Conservation (phyloP, 2,329 filamentous ascomycete genomes). For the Atkinsonella hypoxylon region DNA sequence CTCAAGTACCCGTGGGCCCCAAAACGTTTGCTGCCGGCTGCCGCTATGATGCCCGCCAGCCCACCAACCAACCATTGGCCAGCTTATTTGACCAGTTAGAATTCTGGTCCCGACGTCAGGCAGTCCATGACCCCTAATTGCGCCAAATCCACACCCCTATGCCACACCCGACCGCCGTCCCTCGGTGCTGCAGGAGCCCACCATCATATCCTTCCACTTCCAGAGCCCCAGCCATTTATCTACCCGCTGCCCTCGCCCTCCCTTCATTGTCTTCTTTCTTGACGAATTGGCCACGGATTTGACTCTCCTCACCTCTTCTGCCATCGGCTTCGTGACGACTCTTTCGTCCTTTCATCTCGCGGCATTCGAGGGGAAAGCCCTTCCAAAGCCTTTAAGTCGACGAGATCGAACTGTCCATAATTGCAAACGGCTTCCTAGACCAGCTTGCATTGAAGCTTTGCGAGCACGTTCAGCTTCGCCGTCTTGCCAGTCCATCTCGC, state of each 20-base stretch:
- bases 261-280: not conserved
- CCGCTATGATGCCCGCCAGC: not conserved
- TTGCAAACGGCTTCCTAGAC: no score
- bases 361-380: no score
- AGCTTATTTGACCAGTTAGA: no score
- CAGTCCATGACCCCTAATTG: not conserved
- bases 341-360: no score
- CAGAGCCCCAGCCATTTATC: not conserved
- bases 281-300: not conserved
- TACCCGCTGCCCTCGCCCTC: slow-evolving; percentile 2
- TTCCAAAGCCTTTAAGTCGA: not conserved
- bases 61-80: not conserved
- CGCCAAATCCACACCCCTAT: not conserved
- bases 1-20: not conserved
- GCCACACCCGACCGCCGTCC: not conserved
- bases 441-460: no score
- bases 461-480: no score
- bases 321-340: not conserved
- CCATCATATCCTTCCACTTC: no score
- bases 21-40: not conserved
- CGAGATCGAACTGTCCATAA: not conserved
- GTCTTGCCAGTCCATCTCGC: no score
- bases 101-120: no score
- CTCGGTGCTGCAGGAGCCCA: not conserved
- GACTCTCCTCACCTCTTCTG: not conserved